Evolutionary conservation across 1,284 basidiomycete species (phyloP).

Genomic region (Heterobasidion occidentale): DNA sequence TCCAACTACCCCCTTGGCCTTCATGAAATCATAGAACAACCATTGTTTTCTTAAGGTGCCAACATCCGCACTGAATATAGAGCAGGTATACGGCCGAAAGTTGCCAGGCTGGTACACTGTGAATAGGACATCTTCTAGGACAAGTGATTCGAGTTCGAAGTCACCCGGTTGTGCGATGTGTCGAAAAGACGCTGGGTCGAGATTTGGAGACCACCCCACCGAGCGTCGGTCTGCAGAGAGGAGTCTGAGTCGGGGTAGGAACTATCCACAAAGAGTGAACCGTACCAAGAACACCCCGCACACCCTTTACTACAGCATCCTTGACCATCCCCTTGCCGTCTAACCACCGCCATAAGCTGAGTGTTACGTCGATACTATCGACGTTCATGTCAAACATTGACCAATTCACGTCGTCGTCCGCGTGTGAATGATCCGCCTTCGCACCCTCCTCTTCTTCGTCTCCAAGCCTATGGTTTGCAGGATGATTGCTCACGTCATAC

Average conservation of each 20-base stretch:
- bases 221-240: slow-evolving; percentile 72
- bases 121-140: slow-evolving; percentile 88
- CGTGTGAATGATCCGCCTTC: slow-evolving; percentile 7
- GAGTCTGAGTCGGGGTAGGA: neutral
- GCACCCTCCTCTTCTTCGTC: slow-evolving; percentile 46
- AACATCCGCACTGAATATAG: slow-evolving; percentile 93
- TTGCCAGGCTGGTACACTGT: slow-evolving; percentile 92
- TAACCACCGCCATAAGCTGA: slow-evolving; percentile 91
- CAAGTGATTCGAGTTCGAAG: slow-evolving; percentile 87
- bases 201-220: slow-evolving; percentile 79
- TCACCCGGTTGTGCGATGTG: slow-evolving; percentile 73
- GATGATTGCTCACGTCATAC: slow-evolving; percentile 71
- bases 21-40: slow-evolving; percentile 91
- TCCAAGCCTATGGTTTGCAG: slow-evolving; percentile 50
- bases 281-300: slow-evolving; percentile 86
- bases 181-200: slow-evolving; percentile 78
- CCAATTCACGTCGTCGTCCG: slow-evolving; percentile 57
- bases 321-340: slow-evolving; percentile 93
- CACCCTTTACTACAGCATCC: slow-evolving; percentile 88
- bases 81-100: slow-evolving; percentile 92
- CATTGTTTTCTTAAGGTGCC: slow-evolving; percentile 85
- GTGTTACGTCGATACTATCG: slow-evolving; percentile 92
- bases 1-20: slow-evolving; percentile 91
- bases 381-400: slow-evolving; percentile 89
- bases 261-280: slow-evolving; percentile 4